Evolutionary conservation across 1,284 basidiomycete genomes (phyloP).

Genomic region (Cutaneotrichosporon sp.): DNA sequence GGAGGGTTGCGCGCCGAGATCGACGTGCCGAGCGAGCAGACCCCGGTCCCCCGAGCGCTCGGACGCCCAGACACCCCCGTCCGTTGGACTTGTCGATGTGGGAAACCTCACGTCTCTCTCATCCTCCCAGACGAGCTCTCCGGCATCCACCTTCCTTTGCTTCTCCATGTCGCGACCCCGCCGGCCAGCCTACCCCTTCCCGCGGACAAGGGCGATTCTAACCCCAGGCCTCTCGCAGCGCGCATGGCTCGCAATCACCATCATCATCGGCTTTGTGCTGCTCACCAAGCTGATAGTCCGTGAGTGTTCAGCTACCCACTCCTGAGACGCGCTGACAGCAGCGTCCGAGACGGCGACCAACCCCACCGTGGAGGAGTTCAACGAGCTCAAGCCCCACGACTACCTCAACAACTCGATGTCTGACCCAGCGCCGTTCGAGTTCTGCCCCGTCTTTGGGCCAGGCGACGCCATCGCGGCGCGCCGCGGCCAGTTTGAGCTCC

Average conservation of each 20-base stretch:
- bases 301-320: slow-evolving; percentile 31
- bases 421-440: slow-evolving; percentile 76
- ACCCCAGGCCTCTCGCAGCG: slow-evolving; percentile 38
- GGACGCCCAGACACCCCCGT: neutral
- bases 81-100: neutral
- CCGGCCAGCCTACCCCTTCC: neutral
- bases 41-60: neutral
- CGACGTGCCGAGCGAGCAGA: too few relatives aligned
- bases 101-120: neutral
- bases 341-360: slow-evolving; percentile 12
- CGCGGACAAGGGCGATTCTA: neutral
- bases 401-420: slow-evolving; percentile 56
- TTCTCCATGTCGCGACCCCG: neutral
- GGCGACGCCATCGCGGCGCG: slow-evolving; percentile 73
- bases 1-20: too few relatives aligned
- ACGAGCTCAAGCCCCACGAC: slow-evolving; percentile 50
- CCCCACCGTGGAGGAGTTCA: slow-evolving; percentile 11
- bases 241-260: slow-evolving; percentile 38
- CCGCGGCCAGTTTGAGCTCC: slow-evolving; percentile 73
- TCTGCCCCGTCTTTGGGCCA: slow-evolving; percentile 84
- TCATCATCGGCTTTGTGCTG: slow-evolving; percentile 37
- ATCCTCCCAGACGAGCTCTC: too few relatives aligned
- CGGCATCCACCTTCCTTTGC: neutral
- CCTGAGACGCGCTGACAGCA: slow-evolving; percentile 14
- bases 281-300: slow-evolving; percentile 39